phyloP scores from a whole-genome alignment of 805 yeast genomes.

The Candida qinlingensis region DNA sequence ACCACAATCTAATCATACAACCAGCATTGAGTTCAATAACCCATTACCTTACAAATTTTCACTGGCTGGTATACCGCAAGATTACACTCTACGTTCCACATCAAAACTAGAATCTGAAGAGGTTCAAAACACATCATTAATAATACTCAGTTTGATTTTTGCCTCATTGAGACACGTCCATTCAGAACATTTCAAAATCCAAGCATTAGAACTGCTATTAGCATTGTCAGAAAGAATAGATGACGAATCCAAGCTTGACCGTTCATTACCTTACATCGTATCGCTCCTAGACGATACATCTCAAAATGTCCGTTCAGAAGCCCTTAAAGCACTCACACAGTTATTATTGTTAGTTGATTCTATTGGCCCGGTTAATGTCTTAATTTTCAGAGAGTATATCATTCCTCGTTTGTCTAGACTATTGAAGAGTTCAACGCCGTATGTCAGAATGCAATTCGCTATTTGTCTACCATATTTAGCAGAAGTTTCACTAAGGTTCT shows the following conservation, averaged over 20 bases:
- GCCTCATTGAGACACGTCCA: constrained; percentile 58
- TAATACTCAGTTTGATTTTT: constrained; percentile 52
- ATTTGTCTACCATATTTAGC: constrained; percentile 71
- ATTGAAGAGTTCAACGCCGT: constrained; percentile 33
- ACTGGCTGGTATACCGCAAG: constrained; percentile 45
- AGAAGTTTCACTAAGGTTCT: constrained; percentile 53
- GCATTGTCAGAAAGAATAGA: constrained; percentile 70
- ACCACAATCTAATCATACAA: neutral
- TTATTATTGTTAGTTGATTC: constrained; percentile 56
- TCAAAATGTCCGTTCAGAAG: constrained; percentile 59
- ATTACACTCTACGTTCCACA: constrained; percentile 38
- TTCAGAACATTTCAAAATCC: constrained; percentile 52
- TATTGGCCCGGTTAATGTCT: constrained; percentile 69
- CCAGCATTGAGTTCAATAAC: constrained; percentile 8
- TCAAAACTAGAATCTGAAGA: constrained; percentile 20
- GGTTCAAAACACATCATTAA: constrained; percentile 45
- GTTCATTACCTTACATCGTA: constrained; percentile 77
- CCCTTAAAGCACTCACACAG: constrained; percentile 63
- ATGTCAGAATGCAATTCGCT: constrained; percentile 66
- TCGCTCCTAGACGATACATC: constrained; percentile 66
- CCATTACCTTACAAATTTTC: constrained; percentile 37
- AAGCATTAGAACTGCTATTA: constrained; percentile 71
- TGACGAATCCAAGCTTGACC: constrained; percentile 82
- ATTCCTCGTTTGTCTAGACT: constrained; percentile 59
- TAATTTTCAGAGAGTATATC: constrained; percentile 76